Base-by-base conservation (phyloP, 164 flowering plant species). In the Saururus chinensis region DNA sequence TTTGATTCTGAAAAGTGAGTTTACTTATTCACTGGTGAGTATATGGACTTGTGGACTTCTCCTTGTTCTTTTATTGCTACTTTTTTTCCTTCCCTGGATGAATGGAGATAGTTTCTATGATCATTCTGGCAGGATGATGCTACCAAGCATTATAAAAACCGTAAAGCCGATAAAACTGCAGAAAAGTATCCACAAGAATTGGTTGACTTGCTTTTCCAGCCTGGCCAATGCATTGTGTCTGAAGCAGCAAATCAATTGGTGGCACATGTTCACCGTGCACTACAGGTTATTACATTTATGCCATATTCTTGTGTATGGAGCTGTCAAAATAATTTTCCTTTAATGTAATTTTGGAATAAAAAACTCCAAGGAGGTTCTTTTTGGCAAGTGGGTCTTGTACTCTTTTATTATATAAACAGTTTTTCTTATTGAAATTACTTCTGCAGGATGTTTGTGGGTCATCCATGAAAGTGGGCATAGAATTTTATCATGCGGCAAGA, bases 401-500 rank as follows among this genome's bases (percentile, higher is more conserved):
- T 1, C 23, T 53, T 53, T 6, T 6, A 51, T 21, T 30, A 30
- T 24, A 0, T 55, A 24, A 30, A 23, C 30, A 54, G n/a, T 20
- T 53, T 54, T 54, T 54, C 23, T 20, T 55, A 55, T 20, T 59
- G 7, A 51, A 54, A 14, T 19, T 58, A 35, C 45, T 54, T 70
- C 56, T 76, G 73, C 80, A 93, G 99, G 93, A 83, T 80, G 80
- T 82, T 71, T 89, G 95, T 65, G 60, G 86, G 75, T 91, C 92
- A 63, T 82, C 99, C 21, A 35, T 84, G 26, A 81, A 85, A 77
- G 99, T 95, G 64, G 96, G 84, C 49, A 59, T 81, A 77, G 95
- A 88, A 67, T 84, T 91, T 67, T 95, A 91, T 73, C 90, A 80
- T 76, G 89, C 99, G 76, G 93, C 93, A 17, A 83, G 96, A 73